phyloP scores from a whole-genome alignment of 1,139 yeast genomes.

The Candida sp. region DNA sequence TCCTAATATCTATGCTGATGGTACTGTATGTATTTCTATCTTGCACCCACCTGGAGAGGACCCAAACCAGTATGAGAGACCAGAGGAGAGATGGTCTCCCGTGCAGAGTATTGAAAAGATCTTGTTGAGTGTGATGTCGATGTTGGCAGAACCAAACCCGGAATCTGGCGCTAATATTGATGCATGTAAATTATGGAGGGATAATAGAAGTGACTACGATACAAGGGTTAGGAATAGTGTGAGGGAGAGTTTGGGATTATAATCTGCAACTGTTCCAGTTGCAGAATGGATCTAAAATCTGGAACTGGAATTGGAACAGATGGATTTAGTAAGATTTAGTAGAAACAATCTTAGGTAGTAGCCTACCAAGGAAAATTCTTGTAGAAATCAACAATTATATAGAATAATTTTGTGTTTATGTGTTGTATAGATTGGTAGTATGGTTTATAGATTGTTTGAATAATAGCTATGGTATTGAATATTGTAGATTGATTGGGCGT shows the following conservation, averaged over 20 bases:
- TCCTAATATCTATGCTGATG: conserved; percentile 92
- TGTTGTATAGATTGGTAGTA: no score
- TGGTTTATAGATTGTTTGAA: no score
- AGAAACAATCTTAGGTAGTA: background rate
- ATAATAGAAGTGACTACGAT: conserved; percentile 65
- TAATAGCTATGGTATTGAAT: no score
- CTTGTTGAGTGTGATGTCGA: conserved; percentile 84
- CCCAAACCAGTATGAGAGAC: conserved; percentile 91
- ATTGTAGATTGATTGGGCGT: no score
- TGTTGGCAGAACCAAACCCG: conserved; percentile 96
- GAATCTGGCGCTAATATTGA: conserved; percentile 98
- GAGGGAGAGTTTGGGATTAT: conserved; percentile 61
- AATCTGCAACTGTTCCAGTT: conserved; percentile 37
- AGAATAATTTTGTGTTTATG: no score
- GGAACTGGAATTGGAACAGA: no score
- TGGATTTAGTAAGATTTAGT: no score
- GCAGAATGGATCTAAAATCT: no score
- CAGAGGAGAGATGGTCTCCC: conserved; percentile 98
- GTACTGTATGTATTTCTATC: conserved; percentile 93
- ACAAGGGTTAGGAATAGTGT: conserved; percentile 65
- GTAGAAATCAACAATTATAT: no score
- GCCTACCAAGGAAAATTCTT: no score
- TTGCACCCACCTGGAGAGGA: conserved; percentile 97
- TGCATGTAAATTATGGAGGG: conserved; percentile 95
- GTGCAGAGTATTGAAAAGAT: conserved; percentile 97